phyloP scores from a whole-genome alignment of 2,329 filamentous ascomycete species.

The Colletotrichum gigasporum region DNA sequence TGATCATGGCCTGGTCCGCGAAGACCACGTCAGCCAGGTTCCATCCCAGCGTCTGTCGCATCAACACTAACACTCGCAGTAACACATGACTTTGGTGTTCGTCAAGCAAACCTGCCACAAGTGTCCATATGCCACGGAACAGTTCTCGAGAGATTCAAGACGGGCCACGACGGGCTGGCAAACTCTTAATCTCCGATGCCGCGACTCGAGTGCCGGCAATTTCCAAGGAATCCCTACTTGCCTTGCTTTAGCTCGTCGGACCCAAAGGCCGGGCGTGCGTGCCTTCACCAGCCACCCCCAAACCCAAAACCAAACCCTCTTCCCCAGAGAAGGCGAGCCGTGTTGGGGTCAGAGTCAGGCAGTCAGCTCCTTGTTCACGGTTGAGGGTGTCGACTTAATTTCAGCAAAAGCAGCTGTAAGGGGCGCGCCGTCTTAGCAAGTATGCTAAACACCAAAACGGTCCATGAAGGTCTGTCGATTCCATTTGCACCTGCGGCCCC shows the following conservation, averaged over 20 bases:
- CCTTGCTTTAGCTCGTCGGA: background rate
- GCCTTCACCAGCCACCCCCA: background rate
- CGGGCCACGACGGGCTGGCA: too few species aligned
- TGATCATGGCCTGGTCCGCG: too few species aligned
- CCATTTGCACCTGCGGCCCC: background rate
- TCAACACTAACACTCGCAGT: too few species aligned
- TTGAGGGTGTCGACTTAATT: conserved; percentile 28
- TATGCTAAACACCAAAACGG: conserved; percentile 36
- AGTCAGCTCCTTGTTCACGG: background rate
- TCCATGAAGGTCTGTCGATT: conserved; percentile 29
- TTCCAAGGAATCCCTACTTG: conserved; percentile 9
- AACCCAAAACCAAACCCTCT: background rate
- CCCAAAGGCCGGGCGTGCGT: background rate
- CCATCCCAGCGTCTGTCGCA: too few species aligned
- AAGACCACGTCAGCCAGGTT: too few species aligned
- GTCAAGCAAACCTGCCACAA: too few species aligned
- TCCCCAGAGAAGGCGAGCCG: background rate
- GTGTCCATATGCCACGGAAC: too few species aligned
- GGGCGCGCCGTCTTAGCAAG: conserved; percentile 27
- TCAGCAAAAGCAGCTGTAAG: conserved; percentile 23
- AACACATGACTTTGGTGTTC: too few species aligned
- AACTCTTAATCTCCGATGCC: conserved; percentile 1
- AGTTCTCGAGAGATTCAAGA: too few species aligned
- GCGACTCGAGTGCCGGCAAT: conserved; percentile 12
- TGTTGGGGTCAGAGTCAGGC: background rate